Base-by-base conservation (phyloP, 164 flowering plant species). In the Stephania japonica region DNA sequence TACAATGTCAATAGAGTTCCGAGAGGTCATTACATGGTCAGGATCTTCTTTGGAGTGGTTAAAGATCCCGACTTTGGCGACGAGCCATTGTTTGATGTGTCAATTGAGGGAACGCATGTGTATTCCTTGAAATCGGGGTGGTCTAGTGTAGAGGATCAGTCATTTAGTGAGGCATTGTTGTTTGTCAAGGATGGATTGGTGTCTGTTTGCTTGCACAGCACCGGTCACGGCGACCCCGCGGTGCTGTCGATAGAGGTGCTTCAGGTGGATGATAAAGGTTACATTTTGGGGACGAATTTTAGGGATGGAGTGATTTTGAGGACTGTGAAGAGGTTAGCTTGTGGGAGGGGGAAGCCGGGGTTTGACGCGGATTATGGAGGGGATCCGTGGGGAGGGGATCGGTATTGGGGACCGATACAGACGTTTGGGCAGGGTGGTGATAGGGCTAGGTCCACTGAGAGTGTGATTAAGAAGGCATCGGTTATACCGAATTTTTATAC, bases 151-250 rank as follows among this genome's bases (percentile, higher is more conserved):
- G 83, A 86, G 77, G 97, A 90, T 61, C 87, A 89, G 70, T 83
- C 84, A 13, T 96, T 93, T 86, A 81, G 86, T 47, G 99, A 96
- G 82, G 88, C 88, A 62, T 81, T 86, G 70, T 83, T 89, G 59
- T 88, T 87, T 84, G 84, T 96, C 7, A 78, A 66, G 0, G 97
- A 93, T 81, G 85, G 87, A 32, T 75, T 91, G 66, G 90, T 87
- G n/a, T 85, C 97, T 7, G 50, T 86, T 62, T 96, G 99, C 84
- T 93, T 96, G 81, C 97, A 92, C 73, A 92, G 97, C 80, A 96
- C 97, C 68, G 99, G 99, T 70, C 99, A 90, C 80, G 99, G 98
- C 65, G 97, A 91, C 75, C 99, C 99, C 56, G 84, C 98, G n/a
- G 79, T 93, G 23, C 85, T 93, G 73, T 82, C 99, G 1, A 86